Conservation (phyloP, 2,329 filamentous ascomycete genomes). For the Talaromyces sp. region DNA sequence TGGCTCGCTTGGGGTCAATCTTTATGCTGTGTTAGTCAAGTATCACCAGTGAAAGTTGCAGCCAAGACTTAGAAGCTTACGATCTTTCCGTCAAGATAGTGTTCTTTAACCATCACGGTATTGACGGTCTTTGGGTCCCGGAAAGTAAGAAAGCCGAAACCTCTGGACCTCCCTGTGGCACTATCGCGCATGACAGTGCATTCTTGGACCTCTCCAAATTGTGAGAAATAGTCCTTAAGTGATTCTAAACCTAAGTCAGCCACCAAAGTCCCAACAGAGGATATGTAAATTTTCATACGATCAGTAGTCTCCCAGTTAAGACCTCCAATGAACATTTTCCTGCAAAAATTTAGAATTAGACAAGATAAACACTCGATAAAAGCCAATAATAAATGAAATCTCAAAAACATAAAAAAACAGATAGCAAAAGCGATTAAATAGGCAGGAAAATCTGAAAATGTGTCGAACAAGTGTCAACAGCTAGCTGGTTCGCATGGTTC, state of each 20-base stretch:
- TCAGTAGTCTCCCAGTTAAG: slow-evolving; percentile 99
- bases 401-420: neutral
- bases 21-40: slow-evolving; percentile 36
- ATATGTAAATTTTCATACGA: slow-evolving; percentile 57
- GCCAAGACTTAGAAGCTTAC: slow-evolving; percentile 57
- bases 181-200: slow-evolving; percentile 99
- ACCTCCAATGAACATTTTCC: slow-evolving; percentile 99
- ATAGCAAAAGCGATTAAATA: neutral
- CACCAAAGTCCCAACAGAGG: neutral
- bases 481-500: neutral
- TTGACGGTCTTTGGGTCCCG: slow-evolving; percentile 97
- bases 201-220: slow-evolving; percentile 94
- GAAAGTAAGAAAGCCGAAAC: slow-evolving; percentile 97
- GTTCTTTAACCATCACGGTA: slow-evolving; percentile 99
- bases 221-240: slow-evolving; percentile 91
- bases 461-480: neutral
- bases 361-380: neutral
- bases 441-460: neutral
- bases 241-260: slow-evolving; percentile 61
- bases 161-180: slow-evolving; percentile 84
- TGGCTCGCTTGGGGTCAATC: slow-evolving; percentile 98
- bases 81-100: slow-evolving; percentile 96
- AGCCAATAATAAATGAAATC: neutral
- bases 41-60: slow-evolving; percentile 1
- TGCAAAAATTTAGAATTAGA: slow-evolving; percentile 44